Evolutionary conservation across 1,284 basidiomycete species (phyloP), one percentile per base, ranked within the genome.

Genomic region (Tremellales sp.): DNA sequence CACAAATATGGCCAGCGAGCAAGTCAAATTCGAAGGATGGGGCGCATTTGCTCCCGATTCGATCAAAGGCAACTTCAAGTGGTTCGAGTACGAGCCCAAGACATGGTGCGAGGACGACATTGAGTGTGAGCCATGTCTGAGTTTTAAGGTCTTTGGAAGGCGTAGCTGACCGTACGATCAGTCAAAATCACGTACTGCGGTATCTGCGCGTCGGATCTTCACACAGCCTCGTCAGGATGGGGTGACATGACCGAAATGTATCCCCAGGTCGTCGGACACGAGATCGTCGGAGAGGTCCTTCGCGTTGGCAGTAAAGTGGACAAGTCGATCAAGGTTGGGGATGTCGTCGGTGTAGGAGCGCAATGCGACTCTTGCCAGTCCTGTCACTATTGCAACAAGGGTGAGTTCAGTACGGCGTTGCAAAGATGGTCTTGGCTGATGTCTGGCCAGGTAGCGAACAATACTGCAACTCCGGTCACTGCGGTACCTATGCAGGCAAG

Each of bases 341-440:
- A 78, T 55, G 57, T 74, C 3, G 77, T 74, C 42, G 78, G 78
- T 45, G 71, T 80, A 22, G 78, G 78, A 23, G 77, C 78, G 2
- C 77, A 79, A 60, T 72, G 68, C 48, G 76, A 76, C 55, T 64
- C 58, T 15, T 77, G 75, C 60, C 50, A 62, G 41, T 54, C 68
- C 47, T 79, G 78, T 58, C 48, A 53, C 5, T 66, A 68, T 13
- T 80, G 78, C 67, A 62, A 70, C 40, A 57, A 61, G n/a, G 58
- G 73, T 55, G 75, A 75, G 67, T 57, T 39, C 54, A 33, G 49
- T 60, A 48, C 74, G 69, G 50, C 44, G 40, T 0, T 61, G 65
- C 12, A 75, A 74, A 65, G 61, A 64, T 47, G 53, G 54, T 11
- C 56, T 56, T 35, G 19, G 4, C 4, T 13, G 11, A 39, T 4